Evolutionary conservation across 768 basidiomycete species (phyloP).

Genomic region (Mycena albidolilacea): DNA sequence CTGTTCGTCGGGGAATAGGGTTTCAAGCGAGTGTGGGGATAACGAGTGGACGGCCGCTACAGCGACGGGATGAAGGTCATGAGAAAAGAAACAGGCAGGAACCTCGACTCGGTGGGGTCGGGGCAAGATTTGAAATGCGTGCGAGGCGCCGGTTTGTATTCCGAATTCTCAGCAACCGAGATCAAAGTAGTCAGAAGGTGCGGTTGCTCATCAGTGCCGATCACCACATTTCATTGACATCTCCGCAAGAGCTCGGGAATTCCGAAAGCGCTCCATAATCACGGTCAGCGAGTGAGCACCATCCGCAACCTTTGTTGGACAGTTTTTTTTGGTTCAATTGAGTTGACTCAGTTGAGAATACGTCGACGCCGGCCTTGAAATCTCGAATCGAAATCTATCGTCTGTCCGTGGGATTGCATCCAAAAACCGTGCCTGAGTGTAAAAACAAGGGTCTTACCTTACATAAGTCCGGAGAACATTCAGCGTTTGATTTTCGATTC

Average conservation of each 20-base stretch:
- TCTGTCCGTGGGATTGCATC: no score
- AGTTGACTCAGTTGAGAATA: no score
- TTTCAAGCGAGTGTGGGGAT: background rate
- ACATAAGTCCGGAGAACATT: no score
- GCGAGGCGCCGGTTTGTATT: background rate
- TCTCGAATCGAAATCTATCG: no score
- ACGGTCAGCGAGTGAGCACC: background rate
- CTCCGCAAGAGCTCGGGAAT: background rate
- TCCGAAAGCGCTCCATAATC: background rate
- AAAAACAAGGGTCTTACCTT: no score
- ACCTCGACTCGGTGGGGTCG: background rate
- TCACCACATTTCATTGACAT: slow-evolving; percentile 2
- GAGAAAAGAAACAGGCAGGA: background rate
- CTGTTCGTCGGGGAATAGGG: background rate
- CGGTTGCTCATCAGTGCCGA: slow-evolving; percentile 1
- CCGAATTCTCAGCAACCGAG: slow-evolving; percentile 3
- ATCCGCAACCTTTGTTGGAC: background rate
- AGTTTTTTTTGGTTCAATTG: no score
- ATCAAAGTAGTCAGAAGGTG: slow-evolving; percentile 2
- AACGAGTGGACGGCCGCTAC: slow-evolving; percentile 14
- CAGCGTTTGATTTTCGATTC: no score
- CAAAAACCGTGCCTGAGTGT: no score
- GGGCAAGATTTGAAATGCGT: slow-evolving; percentile 2
- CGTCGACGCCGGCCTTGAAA: no score
- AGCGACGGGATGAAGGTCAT: slow-evolving; percentile 7